Evolutionary conservation across 2,329 filamentous ascomycete genomes (phyloP).

Genomic region (Fusarium nisikadoi): DNA sequence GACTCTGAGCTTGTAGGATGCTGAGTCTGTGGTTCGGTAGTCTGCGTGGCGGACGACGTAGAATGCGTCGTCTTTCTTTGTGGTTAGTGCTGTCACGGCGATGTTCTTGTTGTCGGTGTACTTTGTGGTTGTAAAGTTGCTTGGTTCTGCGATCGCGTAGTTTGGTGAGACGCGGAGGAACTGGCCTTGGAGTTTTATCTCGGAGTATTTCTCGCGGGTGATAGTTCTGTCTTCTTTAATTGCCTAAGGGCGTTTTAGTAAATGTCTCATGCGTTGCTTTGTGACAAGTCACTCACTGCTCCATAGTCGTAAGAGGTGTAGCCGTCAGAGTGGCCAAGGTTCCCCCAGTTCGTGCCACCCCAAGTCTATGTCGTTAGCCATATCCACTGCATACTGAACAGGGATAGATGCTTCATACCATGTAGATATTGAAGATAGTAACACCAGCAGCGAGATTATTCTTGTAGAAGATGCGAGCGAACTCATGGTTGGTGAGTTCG

Average conservation of each 20-base stretch:
- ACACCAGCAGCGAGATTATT: slow-evolving; percentile 74
- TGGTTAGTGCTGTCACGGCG: slow-evolving; percentile 70
- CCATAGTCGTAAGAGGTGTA: slow-evolving; percentile 70
- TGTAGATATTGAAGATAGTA: slow-evolving; percentile 78
- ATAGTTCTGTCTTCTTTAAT: slow-evolving; percentile 78
- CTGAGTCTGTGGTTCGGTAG: slow-evolving; percentile 67
- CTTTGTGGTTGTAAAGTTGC: slow-evolving; percentile 59
- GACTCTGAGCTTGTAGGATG: slow-evolving; percentile 72
- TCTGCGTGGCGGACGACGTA: slow-evolving; percentile 75
- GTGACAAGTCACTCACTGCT: slow-evolving; percentile 45
- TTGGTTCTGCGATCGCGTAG: slow-evolving; percentile 70
- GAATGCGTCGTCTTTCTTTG: slow-evolving; percentile 63
- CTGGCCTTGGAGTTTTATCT: slow-evolving; percentile 79
- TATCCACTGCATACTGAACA: rapidly evolving
- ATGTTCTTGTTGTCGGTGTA: slow-evolving; percentile 64
- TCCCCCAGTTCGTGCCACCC: slow-evolving; percentile 88
- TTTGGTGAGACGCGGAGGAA: slow-evolving; percentile 78
- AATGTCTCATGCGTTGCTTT: rapidly evolving
- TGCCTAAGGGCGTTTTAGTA: neutral
- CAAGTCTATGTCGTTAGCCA: slow-evolving; percentile 59
- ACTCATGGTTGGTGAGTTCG: slow-evolving; percentile 75
- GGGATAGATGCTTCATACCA: slow-evolving; percentile 61
- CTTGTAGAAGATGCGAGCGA: slow-evolving; percentile 83
- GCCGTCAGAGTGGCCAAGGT: slow-evolving; percentile 74
- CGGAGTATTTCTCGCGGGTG: slow-evolving; percentile 79